Conservation (phyloP, 1,284 basidiomycete genomes). For the Irpex sp. region DNA sequence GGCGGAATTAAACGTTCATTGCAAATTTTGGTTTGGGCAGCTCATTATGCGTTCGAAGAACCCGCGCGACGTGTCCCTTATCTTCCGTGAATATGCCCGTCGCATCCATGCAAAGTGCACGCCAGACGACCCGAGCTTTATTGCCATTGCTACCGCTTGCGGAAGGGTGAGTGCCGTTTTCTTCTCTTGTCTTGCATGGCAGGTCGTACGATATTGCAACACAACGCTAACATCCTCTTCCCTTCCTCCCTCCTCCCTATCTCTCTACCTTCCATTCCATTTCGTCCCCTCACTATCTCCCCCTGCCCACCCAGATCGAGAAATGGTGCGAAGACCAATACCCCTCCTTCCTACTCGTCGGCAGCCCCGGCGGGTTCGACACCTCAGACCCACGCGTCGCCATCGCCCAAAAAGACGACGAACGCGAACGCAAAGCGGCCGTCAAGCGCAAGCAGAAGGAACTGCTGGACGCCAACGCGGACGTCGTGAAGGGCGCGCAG, state of each 20-base stretch:
- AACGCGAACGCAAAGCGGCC: slow-evolving; percentile 30
- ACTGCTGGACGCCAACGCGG: slow-evolving; percentile 18
- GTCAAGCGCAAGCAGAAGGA: slow-evolving; percentile 35
- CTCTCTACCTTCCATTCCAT: not conserved
- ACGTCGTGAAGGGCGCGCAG: slow-evolving; percentile 13
- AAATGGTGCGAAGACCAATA: slow-evolving; percentile 89
- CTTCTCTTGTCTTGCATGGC: not conserved
- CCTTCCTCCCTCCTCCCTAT: no score
- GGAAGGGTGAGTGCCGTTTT: slow-evolving; percentile 52
- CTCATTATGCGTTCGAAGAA: slow-evolving; percentile 90
- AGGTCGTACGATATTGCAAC: not conserved
- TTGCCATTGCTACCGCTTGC: slow-evolving; percentile 75
- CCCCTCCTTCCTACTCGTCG: slow-evolving; percentile 73
- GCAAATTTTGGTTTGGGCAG: slow-evolving; percentile 35
- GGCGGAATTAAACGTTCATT: not conserved
- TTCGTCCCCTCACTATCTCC: not conserved
- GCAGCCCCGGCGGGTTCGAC: slow-evolving; percentile 32
- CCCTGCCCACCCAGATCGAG: slow-evolving; percentile 59
- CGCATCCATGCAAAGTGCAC: slow-evolving; percentile 79
- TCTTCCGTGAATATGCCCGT: slow-evolving; percentile 82
- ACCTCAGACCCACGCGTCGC: slow-evolving; percentile 50
- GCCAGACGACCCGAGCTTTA: slow-evolving; percentile 84
- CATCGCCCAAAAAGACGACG: slow-evolving; percentile 38
- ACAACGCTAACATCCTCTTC: not conserved
- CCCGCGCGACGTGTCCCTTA: slow-evolving; percentile 85